Evolutionary conservation across 192 early-diverging fungal species (phyloP).

Genomic region (Endogone sp.): DNA sequence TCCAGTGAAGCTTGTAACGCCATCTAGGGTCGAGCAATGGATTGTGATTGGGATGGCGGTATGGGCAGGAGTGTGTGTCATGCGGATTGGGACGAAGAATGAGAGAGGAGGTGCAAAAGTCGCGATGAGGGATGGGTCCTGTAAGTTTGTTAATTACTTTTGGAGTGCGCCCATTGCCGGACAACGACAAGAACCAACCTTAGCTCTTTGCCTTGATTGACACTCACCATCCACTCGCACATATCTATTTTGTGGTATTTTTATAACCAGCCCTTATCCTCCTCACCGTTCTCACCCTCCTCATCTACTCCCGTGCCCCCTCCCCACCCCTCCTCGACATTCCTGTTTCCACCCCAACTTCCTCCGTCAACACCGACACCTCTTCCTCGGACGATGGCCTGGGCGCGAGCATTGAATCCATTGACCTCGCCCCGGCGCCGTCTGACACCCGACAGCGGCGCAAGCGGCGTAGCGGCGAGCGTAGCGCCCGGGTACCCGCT

Average conservation of each 20-base stretch:
- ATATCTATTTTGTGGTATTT: neutral
- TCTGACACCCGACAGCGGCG: neutral
- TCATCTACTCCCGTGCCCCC: neutral
- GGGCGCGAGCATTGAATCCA: neutral
- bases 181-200: neutral
- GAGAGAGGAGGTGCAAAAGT: neutral
- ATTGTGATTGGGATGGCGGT: neutral
- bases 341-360: neutral
- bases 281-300: neutral
- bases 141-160: neutral
- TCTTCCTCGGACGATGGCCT: neutral
- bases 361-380: neutral
- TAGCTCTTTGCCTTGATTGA: neutral
- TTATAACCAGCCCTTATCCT: neutral
- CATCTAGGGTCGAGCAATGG: neutral
- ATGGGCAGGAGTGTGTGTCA: neutral
- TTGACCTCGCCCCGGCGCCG: neutral
- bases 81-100: neutral
- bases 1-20: slow-evolving; percentile 2
- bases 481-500: neutral
- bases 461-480: neutral
- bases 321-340: neutral
- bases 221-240: neutral
- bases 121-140: neutral
- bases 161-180: no score